These are phyloP conservation scores for Salvia sclarea DNA, from an alignment of 305 asterid genomes.

Conservation along the genomic window DNA sequence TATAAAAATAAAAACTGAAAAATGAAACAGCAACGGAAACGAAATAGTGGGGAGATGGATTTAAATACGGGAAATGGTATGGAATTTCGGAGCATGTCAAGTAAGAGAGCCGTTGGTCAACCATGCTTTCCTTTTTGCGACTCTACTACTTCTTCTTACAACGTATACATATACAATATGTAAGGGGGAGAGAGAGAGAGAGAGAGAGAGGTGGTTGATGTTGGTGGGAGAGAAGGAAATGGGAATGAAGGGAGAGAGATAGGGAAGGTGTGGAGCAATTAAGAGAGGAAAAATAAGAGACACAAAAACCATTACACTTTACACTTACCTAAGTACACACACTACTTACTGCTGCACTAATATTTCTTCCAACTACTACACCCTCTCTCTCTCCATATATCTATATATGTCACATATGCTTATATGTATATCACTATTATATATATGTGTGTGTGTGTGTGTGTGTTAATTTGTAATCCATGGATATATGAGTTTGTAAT, in stretches of 20 bases:
- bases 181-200: background rate
- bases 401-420: background rate
- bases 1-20: background rate
- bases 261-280: conserved; percentile 55
- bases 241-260: conserved; percentile 49
- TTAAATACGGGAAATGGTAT: conserved; percentile 30
- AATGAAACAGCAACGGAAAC: background rate
- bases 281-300: conserved; percentile 28
- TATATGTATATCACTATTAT: background rate
- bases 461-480: conserved; percentile 41
- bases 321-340: conserved; percentile 34
- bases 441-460: conserved; percentile 10
- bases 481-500: conserved; percentile 40
- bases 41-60: conserved; percentile 13
- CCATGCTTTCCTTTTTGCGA: conserved; percentile 45
- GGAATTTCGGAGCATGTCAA: conserved; percentile 33
- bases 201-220: conserved; percentile 24
- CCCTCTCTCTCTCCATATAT: background rate
- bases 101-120: conserved; percentile 38
- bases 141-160: conserved; percentile 37
- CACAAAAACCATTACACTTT: conserved; percentile 6
- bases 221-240: conserved; percentile 35
- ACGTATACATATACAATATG: conserved; percentile 5
- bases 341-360: conserved; percentile 28
- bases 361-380: conserved; percentile 30